Conservation (phyloP, 1,284 basidiomycete genomes). For the Cryptococcus wingfieldii region DNA sequence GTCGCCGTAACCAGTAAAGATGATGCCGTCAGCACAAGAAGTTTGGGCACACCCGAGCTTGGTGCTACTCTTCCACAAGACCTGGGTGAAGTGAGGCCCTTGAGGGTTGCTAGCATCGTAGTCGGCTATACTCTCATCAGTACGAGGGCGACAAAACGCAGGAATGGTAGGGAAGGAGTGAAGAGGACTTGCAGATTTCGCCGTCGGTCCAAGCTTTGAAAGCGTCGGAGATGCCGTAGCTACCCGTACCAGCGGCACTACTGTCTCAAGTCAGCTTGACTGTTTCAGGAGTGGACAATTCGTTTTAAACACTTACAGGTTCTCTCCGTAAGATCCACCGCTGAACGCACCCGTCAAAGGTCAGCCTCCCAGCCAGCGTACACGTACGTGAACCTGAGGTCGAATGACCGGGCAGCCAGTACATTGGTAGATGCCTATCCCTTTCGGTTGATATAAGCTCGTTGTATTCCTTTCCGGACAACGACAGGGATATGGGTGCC, state of each 20-base stretch:
- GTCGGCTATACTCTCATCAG: constrained; percentile 8
- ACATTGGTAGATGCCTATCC: too few relatives aligned
- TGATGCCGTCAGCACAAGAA: constrained; percentile 21
- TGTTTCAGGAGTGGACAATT: too few relatives aligned
- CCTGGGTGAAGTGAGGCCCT: constrained; percentile 40
- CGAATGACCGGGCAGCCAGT: too few relatives aligned
- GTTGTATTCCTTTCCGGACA: too few relatives aligned
- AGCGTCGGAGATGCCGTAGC: constrained; percentile 20
- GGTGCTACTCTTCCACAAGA: constrained; percentile 44
- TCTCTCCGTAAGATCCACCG: constrained; percentile 26
- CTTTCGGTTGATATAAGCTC: too few relatives aligned
- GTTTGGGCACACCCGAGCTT: constrained; percentile 34
- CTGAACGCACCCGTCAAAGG: constrained; percentile 1
- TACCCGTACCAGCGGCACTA: constrained; percentile 24
- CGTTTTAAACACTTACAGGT: constrained; percentile 7
- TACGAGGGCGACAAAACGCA: too few relatives aligned
- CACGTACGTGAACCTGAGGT: too few relatives aligned
- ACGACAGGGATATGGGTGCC: too few relatives aligned
- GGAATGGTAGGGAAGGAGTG: too few relatives aligned
- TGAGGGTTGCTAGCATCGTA: constrained; percentile 32
- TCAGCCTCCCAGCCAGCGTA: too few relatives aligned
- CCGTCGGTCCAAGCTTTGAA: constrained; percentile 40
- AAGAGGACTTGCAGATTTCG: too few relatives aligned
- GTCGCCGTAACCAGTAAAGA: constrained; percentile 17
- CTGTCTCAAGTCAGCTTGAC: too few relatives aligned